phyloP scores from a whole-genome alignment of 352 stramenopile genomes.

The Globisporangium carolinianum region DNA sequence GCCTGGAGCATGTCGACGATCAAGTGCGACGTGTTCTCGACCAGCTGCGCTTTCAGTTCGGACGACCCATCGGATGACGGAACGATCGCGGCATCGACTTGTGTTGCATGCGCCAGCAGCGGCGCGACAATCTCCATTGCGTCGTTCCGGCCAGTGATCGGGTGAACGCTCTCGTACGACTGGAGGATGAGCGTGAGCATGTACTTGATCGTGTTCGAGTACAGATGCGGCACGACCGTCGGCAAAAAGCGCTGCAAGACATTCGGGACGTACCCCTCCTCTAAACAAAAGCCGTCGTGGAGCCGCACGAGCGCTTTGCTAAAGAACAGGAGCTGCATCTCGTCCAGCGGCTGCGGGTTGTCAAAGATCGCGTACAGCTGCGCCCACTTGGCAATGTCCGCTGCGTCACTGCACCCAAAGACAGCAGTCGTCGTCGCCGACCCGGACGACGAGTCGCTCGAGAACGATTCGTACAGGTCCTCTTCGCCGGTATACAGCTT shows the following conservation, averaged over 20 bases:
- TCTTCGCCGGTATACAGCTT: constrained; percentile 86
- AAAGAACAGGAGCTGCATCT: constrained; percentile 86
- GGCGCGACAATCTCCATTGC: constrained; percentile 80
- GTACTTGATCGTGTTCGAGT: constrained; percentile 88
- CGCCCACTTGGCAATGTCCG: constrained; percentile 75
- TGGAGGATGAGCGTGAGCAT: constrained; percentile 85
- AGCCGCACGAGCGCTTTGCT: constrained; percentile 83
- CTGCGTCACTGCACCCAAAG: constrained; percentile 71
- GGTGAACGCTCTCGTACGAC: constrained; percentile 85
- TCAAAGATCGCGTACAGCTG: constrained; percentile 81
- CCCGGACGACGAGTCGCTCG: constrained; percentile 69
- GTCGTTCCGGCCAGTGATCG: constrained; percentile 81
- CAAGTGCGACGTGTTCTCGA: constrained; percentile 74
- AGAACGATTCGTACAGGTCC: constrained; percentile 86
- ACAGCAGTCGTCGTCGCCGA: constrained; percentile 56
- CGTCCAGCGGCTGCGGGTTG: constrained; percentile 66
- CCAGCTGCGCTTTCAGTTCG: constrained; percentile 35
- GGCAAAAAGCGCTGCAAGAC: constrained; percentile 77
- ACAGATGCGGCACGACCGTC: constrained; percentile 71
- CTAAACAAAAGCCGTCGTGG: constrained; percentile 80
- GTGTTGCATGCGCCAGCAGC: constrained; percentile 47
- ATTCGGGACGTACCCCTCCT: constrained; percentile 81
- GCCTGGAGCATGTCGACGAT: constrained; percentile 84
- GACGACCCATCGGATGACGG: not conserved
- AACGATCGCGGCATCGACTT: constrained; percentile 20